A percentile compares a stretch with the other conserved stretches of the same genome.
Conservation (phyloP, 257 asterid species). For the Solanum neorickii region DNA sequence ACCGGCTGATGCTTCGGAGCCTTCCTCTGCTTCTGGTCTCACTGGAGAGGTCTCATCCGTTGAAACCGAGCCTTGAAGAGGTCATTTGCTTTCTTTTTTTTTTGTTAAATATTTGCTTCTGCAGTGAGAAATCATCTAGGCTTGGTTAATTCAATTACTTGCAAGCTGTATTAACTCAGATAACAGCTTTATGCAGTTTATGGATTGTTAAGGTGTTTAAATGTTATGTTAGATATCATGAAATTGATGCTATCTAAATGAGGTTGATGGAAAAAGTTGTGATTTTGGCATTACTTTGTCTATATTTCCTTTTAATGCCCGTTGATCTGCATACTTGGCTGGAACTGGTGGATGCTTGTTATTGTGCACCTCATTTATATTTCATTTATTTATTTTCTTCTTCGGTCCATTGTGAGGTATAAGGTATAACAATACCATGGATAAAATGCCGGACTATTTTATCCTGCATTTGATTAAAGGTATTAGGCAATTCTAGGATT, state of each 20-base stretch:
- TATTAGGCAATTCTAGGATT: not conserved
- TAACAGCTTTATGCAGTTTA: not conserved
- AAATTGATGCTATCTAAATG: not conserved
- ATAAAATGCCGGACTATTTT: not conserved
- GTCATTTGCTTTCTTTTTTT: not conserved
- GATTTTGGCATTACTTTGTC: not conserved
- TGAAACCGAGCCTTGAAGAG: slow-evolving; percentile 9
- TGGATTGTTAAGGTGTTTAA: not conserved
- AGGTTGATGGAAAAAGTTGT: not conserved
- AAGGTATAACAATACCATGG: not conserved
- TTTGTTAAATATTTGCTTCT: not conserved
- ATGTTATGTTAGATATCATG: not conserved
- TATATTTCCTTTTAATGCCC: not conserved
- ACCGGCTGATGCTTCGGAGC: slow-evolving; percentile 14
- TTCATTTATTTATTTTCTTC: not conserved
- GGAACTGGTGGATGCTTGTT: not conserved
- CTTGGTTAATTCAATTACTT: not conserved
- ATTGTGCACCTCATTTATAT: not conserved
- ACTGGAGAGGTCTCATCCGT: slow-evolving; percentile 38
- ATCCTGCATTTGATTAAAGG: not conserved
- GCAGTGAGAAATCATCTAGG: not conserved
- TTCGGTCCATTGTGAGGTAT: not conserved
- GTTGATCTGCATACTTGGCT: not conserved
- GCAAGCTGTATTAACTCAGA: not conserved
- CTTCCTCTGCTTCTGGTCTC: slow-evolving; percentile 33